Evolutionary conservation across 495 filamentous ascomycete genomes (phyloP), one percentile per base, ranked within the genome.

Genomic region (Xylaria bambusicola): DNA sequence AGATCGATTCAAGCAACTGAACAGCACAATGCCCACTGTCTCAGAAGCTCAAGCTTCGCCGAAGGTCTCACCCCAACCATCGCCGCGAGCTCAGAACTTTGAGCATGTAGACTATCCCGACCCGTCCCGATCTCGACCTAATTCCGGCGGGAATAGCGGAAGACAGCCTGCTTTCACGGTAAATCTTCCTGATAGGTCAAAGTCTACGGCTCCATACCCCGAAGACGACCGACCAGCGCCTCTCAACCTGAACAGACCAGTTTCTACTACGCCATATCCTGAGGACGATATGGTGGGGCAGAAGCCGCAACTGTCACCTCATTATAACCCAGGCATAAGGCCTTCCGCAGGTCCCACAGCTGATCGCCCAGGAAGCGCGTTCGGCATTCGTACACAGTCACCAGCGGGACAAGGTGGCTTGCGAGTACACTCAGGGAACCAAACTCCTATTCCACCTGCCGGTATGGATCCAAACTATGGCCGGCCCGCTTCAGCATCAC

Each of bases 151-250:
- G 77, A 74, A 76, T 66, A 63, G 65, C 79, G 77, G 79, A 17
- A 75, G 75, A 26, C 74, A 78, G 3, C 76, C 77, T 15, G 77
- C 78, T 15, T 79, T 80, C 59, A 71, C 72, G 1, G 67, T 79
- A 27, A 78, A 77, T 40, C 71, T 80, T 69, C 62, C 74, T 12
- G 63, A 75, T 52, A 68, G 82, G 48, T 58, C 78, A 56, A 60
- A 71, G 52, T 85, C 86, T 18, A 75, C 82, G 27, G 83, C 83
- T 21, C 90, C 87, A 29, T 92, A 93, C 70, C 86, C 87, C 2
- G 75, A 83, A 49, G 82, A 82, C 64, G 78, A 87, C 57, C 66
- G 75, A 40, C 80, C 83, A 3, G 69, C 75, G 33, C 70, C 75
- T 47, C 66, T 76, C 44, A 71, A 69, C 54, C 62, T 65, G 12